A percentile compares a stretch with the other conserved stretches of the same genome.
Conservation (phyloP, 352 stramenopile species). For the Phytopythium litorale region DNA sequence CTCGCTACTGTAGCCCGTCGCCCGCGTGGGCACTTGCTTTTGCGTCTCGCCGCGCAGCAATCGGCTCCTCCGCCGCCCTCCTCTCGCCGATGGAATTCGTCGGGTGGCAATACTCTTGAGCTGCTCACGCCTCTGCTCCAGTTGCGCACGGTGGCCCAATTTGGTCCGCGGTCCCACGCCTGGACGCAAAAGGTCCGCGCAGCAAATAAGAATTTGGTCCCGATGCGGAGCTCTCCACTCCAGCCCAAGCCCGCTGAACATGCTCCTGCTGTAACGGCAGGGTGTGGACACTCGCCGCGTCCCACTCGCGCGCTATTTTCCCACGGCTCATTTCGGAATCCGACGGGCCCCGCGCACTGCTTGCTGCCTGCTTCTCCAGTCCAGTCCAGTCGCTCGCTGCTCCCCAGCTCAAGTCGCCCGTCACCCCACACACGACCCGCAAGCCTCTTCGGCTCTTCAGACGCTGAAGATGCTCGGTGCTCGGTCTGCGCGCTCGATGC, state of each 20-base stretch:
- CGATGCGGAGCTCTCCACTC: neutral
- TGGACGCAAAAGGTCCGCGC: neutral
- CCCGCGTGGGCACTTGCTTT: too few species aligned
- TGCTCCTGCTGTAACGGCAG: neutral
- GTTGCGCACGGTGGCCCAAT: neutral
- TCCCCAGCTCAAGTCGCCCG: neutral
- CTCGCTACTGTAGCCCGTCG: too few species aligned
- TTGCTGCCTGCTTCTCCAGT: neutral
- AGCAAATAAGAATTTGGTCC: conserved; percentile 1
- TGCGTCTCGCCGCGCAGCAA: too few species aligned
- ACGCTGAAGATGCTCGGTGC: neutral
- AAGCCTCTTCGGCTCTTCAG: neutral
- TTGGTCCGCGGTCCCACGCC: neutral
- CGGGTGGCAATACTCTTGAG: neutral
- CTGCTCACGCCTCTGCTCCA: too few species aligned
- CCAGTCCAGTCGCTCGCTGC: neutral
- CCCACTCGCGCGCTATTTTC: neutral
- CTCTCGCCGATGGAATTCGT: neutral
- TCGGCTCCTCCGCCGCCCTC: too few species aligned
- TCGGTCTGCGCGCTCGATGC: neutral
- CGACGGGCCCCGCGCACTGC: neutral
- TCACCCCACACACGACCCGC: too few species aligned
- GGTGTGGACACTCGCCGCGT: neutral
- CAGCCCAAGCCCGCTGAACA: too few species aligned
- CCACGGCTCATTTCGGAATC: neutral